phyloP scores from a whole-genome alignment of 2,329 filamentous ascomycete genomes.

The Clarireedia homoeocarpa region DNA sequence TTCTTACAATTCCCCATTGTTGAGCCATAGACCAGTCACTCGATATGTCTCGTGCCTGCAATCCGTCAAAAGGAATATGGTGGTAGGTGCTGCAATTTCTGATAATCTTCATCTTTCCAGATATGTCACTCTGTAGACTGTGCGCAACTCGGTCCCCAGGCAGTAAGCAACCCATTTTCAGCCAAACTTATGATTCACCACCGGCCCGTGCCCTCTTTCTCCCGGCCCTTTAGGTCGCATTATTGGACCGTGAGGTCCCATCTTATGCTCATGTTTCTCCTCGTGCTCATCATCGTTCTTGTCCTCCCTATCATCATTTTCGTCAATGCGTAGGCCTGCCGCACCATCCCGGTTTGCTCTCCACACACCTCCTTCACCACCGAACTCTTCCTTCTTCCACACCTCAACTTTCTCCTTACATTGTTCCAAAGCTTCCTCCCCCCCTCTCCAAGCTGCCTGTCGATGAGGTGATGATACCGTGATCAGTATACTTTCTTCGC shows the following conservation, averaged over 20 bases:
- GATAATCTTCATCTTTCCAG: no score
- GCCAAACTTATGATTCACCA: conserved; percentile 12
- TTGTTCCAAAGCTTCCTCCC: conserved; percentile 80
- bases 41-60: no score
- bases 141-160: no score
- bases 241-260: conserved; percentile 20
- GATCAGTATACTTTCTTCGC: conserved; percentile 90
- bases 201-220: conserved; percentile 25
- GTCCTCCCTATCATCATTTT: conserved; percentile 10
- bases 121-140: no score
- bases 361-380: conserved; percentile 68
- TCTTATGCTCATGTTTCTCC: conserved; percentile 4
- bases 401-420: conserved; percentile 87
- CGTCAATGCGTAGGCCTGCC: conserved; percentile 17
- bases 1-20: no score
- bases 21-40: no score
- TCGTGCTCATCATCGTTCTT: neutral
- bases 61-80: no score
- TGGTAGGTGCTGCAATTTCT: no score
- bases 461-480: conserved; percentile 79
- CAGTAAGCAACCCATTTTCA: no score
- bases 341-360: conserved; percentile 76
- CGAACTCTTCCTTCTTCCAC: conserved; percentile 91
- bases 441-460: conserved; percentile 76
- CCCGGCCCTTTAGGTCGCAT: conserved; percentile 16